Evolutionary conservation across 2,329 filamentous ascomycete genomes (phyloP), one percentile per base, ranked within the genome.

Genomic region (Incumbomyces delicatus): DNA sequence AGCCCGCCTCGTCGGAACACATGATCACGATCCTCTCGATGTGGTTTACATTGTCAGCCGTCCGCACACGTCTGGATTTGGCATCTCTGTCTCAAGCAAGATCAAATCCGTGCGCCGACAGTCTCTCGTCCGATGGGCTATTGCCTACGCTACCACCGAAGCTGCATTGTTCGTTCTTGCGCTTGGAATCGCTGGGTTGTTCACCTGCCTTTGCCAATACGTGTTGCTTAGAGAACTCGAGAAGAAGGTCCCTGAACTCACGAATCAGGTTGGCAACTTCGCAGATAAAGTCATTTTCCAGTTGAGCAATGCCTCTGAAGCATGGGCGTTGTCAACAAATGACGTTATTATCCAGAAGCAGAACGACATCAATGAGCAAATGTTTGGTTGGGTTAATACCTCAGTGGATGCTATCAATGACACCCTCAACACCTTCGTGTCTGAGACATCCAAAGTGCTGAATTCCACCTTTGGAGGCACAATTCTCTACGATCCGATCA

Each of bases 321-420:
- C 77, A 50, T 95, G 89, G 89, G 81, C 88, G 4, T 68, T 73
- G 47, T 80, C 81, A 44, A 83, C 86, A 56, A 95, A 95, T 65
- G 66, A 71, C 8, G 83, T 83, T 43, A 81, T 95, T 58, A 70
- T 65, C 47, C 64, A 71, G 38, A 75, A 77, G n/a, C 80, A 79
- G 61, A 63, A 72, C 47, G 78, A 86, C 29, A 80, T 98, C 65
- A 98, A 96, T 68, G 62, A 81, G 33, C 81, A 95, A 52, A 72
- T 98, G 18, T 80, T 96, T 52, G 83, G 83, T 50, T 94, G 90
- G 76, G 89, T 96, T 38, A 83, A 81, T 48, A 89, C 83, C 43
- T 86, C 85, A 29, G 95, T 90, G 0, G 71, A 71, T 6, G 85
- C 88, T 1, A 75, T 95, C 60, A 95, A 95, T 63, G 67, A 84